These are phyloP conservation scores for Neurospora sp. DNA, from an alignment of 495 filamentous ascomycete species.

Conservation along the genomic window DNA sequence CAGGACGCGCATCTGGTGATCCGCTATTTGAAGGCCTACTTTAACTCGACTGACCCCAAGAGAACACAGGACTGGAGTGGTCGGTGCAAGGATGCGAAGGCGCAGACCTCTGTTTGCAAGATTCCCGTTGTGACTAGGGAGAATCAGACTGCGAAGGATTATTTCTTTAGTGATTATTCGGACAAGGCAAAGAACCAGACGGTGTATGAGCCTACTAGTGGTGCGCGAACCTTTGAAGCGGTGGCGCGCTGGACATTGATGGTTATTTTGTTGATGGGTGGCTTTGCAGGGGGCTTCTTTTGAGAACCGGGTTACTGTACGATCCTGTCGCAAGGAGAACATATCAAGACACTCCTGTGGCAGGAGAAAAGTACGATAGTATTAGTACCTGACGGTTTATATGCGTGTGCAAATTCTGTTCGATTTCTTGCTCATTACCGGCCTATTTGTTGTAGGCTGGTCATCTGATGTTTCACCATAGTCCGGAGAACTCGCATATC, in stretches of 20 bases:
- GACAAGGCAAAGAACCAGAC: slow-evolving; percentile 54
- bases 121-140: slow-evolving; percentile 47
- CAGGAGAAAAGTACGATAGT: background rate
- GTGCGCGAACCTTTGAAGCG: slow-evolving; percentile 1
- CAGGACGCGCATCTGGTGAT: slow-evolving; percentile 50
- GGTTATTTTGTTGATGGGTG: slow-evolving; percentile 7
- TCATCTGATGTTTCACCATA: background rate
- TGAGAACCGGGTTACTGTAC: background rate
- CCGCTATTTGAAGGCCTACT: slow-evolving; percentile 63
- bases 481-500: background rate
- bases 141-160: slow-evolving; percentile 28
- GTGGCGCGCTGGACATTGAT: slow-evolving; percentile 7
- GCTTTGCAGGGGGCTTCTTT: slow-evolving; percentile 6
- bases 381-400: background rate
- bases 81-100: slow-evolving; percentile 38
- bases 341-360: background rate
- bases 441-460: background rate
- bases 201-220: slow-evolving; percentile 18
- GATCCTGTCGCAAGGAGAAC: background rate
- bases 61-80: slow-evolving; percentile 33
- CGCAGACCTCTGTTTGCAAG: slow-evolving; percentile 37
- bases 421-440: background rate
- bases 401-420: background rate
- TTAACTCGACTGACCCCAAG: slow-evolving; percentile 50
- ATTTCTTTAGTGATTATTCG: slow-evolving; percentile 48